A percentile compares a stretch with the other conserved stretches of the same genome.
These are phyloP conservation scores for Dittrichia graveolens DNA, from an alignment of 129 eudicot species.

Conservation along the genomic window DNA sequence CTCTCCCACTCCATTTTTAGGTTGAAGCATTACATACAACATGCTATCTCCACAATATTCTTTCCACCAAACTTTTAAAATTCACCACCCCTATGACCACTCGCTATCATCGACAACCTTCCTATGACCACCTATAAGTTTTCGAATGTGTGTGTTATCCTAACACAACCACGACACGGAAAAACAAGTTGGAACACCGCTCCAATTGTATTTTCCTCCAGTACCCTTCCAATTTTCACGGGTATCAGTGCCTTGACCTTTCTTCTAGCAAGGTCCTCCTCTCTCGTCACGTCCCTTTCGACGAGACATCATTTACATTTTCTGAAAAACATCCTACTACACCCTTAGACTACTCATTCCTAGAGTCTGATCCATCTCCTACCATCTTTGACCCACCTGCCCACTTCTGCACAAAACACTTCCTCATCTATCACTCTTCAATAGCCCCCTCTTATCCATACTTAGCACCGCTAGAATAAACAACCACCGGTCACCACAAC, in stretches of 20 bases:
- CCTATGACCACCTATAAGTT: constrained; percentile 1
- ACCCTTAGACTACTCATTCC: constrained; percentile 2
- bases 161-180: too few species aligned
- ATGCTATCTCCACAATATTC: constrained; percentile 12
- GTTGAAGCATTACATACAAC: constrained; percentile 11
- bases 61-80: constrained; percentile 1
- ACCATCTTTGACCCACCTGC: not conserved
- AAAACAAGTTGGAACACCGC: too few species aligned
- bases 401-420: too few species aligned
- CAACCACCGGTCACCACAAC: too few species aligned
- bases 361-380: not conserved
- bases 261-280: not conserved
- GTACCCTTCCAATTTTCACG: not conserved
- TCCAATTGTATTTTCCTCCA: not conserved
- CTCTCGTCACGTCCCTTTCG: constrained; percentile 1
- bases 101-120: not conserved
- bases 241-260: too few species aligned
- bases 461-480: too few species aligned
- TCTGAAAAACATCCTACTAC: too few species aligned
- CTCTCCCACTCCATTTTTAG: not conserved
- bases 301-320: constrained; percentile 1
- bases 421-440: not conserved
- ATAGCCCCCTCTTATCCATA: too few species aligned
- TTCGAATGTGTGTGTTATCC: constrained; percentile 9
- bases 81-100: not conserved